These are phyloP conservation scores for Manihot esculenta DNA, from an alignment of 441 rosid genomes.

Conservation along the genomic window DNA sequence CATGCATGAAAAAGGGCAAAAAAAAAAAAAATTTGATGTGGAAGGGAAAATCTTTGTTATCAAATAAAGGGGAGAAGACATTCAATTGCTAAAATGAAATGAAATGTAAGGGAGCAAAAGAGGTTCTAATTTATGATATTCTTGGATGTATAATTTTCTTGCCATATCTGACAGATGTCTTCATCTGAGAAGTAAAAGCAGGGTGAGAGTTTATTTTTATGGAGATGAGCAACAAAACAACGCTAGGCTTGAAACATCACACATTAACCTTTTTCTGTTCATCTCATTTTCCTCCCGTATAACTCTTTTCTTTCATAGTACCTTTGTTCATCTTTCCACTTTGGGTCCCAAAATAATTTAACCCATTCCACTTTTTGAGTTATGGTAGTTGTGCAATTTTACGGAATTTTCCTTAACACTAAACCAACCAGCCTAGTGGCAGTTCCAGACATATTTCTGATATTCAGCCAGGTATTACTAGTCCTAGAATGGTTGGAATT, in stretches of 20 bases:
- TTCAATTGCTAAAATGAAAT: background rate
- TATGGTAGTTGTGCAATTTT: background rate
- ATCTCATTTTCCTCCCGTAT: background rate
- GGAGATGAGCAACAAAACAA: background rate
- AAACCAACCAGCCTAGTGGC: background rate
- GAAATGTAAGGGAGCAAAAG: background rate
- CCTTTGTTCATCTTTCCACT: background rate
- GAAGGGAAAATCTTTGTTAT: no score
- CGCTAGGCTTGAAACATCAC: background rate
- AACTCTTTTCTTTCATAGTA: background rate
- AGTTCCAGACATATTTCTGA: background rate
- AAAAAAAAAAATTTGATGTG: background rate
- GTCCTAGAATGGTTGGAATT: background rate
- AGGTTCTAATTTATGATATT: background rate
- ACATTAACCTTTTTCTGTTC: background rate
- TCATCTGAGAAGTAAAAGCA: background rate
- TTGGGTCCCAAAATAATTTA: background rate
- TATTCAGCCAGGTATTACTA: background rate
- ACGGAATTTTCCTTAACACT: background rate
- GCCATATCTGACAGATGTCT: background rate
- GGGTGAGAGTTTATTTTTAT: background rate
- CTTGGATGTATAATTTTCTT: background rate
- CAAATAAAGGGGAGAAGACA: no score
- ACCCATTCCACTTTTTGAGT: background rate
- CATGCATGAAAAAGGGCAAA: no score